Conservation (phyloP, 148 eudicot genomes). For the Arctostaphylos glauca region DNA sequence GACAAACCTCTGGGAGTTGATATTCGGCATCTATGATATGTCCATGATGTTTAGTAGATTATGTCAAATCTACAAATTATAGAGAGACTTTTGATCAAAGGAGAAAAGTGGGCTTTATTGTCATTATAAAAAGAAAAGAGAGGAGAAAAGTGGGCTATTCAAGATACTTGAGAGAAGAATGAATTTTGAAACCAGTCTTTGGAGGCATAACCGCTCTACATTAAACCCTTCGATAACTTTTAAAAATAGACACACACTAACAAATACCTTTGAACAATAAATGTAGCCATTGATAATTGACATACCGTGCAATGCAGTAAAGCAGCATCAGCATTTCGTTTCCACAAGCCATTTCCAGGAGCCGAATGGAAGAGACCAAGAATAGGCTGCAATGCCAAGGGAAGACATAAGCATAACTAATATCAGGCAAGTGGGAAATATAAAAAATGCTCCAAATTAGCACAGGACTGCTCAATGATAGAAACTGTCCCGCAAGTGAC, state of each 20-base stretch:
- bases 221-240: not conserved
- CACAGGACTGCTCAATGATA: not conserved
- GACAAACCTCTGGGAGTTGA: not conserved
- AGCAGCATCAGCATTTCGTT: constrained; percentile 88
- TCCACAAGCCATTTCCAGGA: constrained; percentile 86
- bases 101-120: not conserved
- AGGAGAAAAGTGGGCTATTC: constrained; percentile 5
- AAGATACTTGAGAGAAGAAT: constrained; percentile 1
- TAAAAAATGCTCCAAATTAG: constrained; percentile 9
- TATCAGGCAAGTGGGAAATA: not conserved
- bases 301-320: constrained; percentile 77
- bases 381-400: constrained; percentile 56
- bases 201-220: not conserved
- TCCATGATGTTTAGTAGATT: not conserved
- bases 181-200: not conserved
- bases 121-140: no score
- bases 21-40: not conserved
- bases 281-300: constrained; percentile 1
- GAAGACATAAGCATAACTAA: not conserved
- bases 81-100: not conserved
- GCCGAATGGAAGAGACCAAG: constrained; percentile 72
- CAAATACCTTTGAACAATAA: not conserved
- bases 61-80: not conserved
- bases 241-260: not conserved
- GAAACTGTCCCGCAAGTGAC: not conserved